A percentile compares a stretch with the other conserved stretches of the same genome.
Evolutionary conservation across 2,329 filamentous ascomycete genomes (phyloP).

Genomic region (Helicocarpus griseus): DNA sequence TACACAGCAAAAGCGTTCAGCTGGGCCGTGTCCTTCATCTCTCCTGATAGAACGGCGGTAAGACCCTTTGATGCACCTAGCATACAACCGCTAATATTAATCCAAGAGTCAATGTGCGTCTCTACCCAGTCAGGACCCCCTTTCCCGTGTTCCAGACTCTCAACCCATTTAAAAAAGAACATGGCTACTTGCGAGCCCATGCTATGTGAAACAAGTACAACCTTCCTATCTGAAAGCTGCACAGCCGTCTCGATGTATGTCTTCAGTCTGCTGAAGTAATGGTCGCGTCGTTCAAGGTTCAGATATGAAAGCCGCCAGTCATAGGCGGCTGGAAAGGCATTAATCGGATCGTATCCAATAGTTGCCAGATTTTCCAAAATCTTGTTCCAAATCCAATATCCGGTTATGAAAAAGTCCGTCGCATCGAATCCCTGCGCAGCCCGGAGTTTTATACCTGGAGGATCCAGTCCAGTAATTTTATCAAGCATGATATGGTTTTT

Average conservation of each 20-base stretch:
- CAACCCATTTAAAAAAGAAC: constrained; percentile 71
- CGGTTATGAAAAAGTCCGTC: constrained; percentile 72
- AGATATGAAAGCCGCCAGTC: constrained; percentile 89
- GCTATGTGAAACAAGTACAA: constrained; percentile 81
- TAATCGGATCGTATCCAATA: constrained; percentile 84
- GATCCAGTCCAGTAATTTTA: constrained; percentile 80
- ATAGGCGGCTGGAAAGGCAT: constrained; percentile 60
- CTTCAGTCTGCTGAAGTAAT: constrained; percentile 88
- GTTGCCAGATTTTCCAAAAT: constrained; percentile 94
- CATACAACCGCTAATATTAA: constrained; percentile 98
- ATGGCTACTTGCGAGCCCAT: constrained; percentile 96
- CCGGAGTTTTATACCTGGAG: constrained; percentile 77
- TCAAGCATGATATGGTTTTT: constrained; percentile 97
- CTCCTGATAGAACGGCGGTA: constrained; percentile 81
- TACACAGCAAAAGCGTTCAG: constrained; percentile 95
- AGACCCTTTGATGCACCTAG: constrained; percentile 86
- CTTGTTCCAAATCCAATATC: constrained; percentile 99
- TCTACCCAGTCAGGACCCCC: constrained; percentile 88
- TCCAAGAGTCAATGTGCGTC: constrained; percentile 81
- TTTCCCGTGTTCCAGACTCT: constrained; percentile 63
- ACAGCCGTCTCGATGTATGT: constrained; percentile 79
- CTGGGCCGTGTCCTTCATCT: constrained; percentile 97
- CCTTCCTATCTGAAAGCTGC: constrained; percentile 64
- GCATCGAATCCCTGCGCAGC: constrained; percentile 96
- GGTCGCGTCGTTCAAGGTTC: constrained; percentile 82